Percentiles rank a stretch among this genome's conserved stretches.
These are phyloP conservation scores for Platismatia glauca DNA, from an alignment of 495 filamentous ascomycete genomes.

Conservation along the genomic window DNA sequence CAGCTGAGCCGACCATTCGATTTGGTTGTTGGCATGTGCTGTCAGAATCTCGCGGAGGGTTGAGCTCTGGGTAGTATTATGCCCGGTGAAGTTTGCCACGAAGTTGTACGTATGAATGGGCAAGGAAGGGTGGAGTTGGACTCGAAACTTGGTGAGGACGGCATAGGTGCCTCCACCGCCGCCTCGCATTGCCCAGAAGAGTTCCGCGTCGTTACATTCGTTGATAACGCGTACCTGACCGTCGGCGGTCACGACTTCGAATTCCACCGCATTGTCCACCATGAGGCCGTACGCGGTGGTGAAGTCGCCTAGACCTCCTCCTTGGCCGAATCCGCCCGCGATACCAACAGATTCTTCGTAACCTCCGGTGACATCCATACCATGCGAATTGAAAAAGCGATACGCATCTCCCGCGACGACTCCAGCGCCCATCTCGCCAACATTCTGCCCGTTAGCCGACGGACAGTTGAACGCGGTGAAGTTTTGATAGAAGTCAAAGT, in stretches of 20 bases:
- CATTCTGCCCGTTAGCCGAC: conserved; percentile 21
- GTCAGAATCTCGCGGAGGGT: not conserved
- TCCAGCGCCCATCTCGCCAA: conserved; percentile 17
- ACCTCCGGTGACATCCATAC: conserved; percentile 27
- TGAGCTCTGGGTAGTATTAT: conserved; percentile 5
- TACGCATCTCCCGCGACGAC: conserved; percentile 17
- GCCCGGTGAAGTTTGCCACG: not conserved
- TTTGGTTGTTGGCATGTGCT: conserved; percentile 7
- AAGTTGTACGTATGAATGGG: conserved; percentile 3
- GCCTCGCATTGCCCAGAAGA: conserved; percentile 53
- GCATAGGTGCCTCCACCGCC: conserved; percentile 50
- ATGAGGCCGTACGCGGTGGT: conserved; percentile 25
- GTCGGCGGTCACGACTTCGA: conserved; percentile 46
- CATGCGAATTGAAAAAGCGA: conserved; percentile 26
- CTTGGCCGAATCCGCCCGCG: conserved; percentile 37
- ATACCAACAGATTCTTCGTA: conserved; percentile 25
- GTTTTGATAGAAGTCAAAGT: conserved; percentile 31
- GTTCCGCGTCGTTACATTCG: conserved; percentile 42
- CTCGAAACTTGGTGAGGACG: conserved; percentile 34
- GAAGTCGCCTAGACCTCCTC: conserved; percentile 29
- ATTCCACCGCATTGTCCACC: conserved; percentile 35
- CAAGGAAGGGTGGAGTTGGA: conserved; percentile 3
- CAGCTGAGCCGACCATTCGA: conserved; percentile 6
- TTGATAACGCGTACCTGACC: conserved; percentile 47
- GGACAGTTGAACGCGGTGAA: conserved; percentile 24